Conservation (phyloP, 1,139 yeast species). For the Yamadazyma kanchanaburiensis region DNA sequence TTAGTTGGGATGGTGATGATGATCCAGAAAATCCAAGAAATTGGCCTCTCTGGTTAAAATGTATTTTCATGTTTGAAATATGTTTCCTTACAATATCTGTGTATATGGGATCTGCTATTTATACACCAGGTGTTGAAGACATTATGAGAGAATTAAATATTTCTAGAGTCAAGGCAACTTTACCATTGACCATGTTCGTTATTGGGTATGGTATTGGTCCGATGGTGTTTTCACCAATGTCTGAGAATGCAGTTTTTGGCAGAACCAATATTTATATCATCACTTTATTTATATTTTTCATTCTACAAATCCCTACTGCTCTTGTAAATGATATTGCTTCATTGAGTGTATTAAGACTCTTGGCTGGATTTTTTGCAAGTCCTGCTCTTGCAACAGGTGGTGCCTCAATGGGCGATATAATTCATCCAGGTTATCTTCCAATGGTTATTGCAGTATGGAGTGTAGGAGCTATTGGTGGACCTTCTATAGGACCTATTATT, state of each 20-base stretch:
- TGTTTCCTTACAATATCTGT: conserved; percentile 22
- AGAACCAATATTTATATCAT: conserved; percentile 45
- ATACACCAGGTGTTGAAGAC: conserved; percentile 27
- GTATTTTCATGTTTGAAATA: conserved; percentile 18
- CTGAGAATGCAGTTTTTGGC: conserved; percentile 52
- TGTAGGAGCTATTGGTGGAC: conserved; percentile 27
- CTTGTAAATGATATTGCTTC: conserved; percentile 26
- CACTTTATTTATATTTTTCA: too few relatives aligned
- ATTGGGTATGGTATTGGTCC: conserved; percentile 60
- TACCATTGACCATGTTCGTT: conserved; percentile 40
- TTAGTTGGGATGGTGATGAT: conserved; percentile 16
- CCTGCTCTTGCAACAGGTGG: conserved; percentile 37
- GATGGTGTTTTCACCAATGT: conserved; percentile 50
- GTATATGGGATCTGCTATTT: conserved; percentile 28
- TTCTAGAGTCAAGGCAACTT: conserved; percentile 37
- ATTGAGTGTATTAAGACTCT: conserved; percentile 28
- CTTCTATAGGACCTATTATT: conserved; percentile 29
- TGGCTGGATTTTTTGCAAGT: conserved; percentile 32
- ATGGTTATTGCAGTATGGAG: conserved; percentile 26
- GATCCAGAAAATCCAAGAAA: conserved; percentile 31
- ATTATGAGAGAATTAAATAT: conserved; percentile 41
- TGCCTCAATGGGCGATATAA: conserved; percentile 29
- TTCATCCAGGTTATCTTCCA: conserved; percentile 21
- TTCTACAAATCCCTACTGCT: conserved; percentile 34
- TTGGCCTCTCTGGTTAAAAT: conserved; percentile 21